Conservation (phyloP, 192 early-diverging fungal species). For the Coemansia sp. region DNA sequence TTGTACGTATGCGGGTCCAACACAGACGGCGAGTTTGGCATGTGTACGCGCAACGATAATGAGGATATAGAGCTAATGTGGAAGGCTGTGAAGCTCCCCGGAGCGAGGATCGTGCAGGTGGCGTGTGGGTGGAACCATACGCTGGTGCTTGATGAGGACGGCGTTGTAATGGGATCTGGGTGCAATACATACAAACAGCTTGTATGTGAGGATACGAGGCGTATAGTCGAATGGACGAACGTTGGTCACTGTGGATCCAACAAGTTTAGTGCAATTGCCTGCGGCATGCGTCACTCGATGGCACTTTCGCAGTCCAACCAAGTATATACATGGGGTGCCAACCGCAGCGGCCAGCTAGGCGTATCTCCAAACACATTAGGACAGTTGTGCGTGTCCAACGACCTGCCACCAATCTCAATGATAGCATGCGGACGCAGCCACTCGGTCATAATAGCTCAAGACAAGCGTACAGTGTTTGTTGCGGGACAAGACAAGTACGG, state of each 20-base stretch:
- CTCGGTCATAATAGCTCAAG: slow-evolving; percentile 51
- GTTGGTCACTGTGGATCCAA: no score
- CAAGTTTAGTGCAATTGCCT: slow-evolving; percentile 40
- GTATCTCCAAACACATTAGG: not conserved
- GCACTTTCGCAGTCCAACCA: slow-evolving; percentile 44
- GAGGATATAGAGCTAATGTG: slow-evolving; percentile 3
- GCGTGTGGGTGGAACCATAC: slow-evolving; percentile 53
- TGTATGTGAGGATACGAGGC: not conserved
- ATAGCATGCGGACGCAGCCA: slow-evolving; percentile 67
- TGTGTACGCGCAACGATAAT: not conserved
- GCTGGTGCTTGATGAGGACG: slow-evolving; percentile 19
- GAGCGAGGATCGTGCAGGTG: slow-evolving; percentile 11
- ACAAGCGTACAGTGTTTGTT: slow-evolving; percentile 49
- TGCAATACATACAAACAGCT: slow-evolving; percentile 36
- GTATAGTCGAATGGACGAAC: not conserved
- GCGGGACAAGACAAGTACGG: slow-evolving; percentile 65
- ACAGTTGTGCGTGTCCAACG: slow-evolving; percentile 7
- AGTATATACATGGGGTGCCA: slow-evolving; percentile 64
- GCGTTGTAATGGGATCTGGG: slow-evolving; percentile 27
- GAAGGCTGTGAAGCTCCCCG: slow-evolving; percentile 15
- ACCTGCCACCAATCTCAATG: slow-evolving; percentile 45
- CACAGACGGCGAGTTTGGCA: slow-evolving; percentile 35
- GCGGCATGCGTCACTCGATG: slow-evolving; percentile 66
- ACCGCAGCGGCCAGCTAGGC: slow-evolving; percentile 65
- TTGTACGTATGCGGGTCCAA: slow-evolving; percentile 37